A percentile compares a stretch with the other conserved stretches of the same genome.
phyloP scores from a whole-genome alignment of 768 basidiomycete species.

The Fomitopsis pulvina region DNA sequence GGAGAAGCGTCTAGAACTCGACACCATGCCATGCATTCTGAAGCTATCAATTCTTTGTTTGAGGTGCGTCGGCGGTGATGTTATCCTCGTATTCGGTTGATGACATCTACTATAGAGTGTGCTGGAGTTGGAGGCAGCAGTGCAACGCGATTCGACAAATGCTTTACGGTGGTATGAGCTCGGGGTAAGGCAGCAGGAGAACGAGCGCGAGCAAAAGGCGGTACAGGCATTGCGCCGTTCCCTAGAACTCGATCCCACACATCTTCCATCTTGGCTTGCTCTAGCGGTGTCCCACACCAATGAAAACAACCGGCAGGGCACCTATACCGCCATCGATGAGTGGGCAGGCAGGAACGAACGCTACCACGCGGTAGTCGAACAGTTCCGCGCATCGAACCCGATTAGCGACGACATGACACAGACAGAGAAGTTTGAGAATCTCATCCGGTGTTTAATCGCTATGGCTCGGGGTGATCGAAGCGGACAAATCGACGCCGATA shows the following conservation, averaged over 20 bases:
- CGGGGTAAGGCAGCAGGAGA: constrained; percentile 96
- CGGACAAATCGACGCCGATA: constrained; percentile 80
- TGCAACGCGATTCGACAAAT: constrained; percentile 68
- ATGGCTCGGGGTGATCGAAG: constrained; percentile 62
- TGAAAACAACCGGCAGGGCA: constrained; percentile 67
- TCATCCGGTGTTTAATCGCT: constrained; percentile 74
- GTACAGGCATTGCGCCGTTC: constrained; percentile 79
- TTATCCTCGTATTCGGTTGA: not conserved
- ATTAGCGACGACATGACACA: constrained; percentile 24
- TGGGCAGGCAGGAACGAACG: constrained; percentile 71
- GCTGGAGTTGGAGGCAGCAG: constrained; percentile 83
- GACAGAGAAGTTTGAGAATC: constrained; percentile 36
- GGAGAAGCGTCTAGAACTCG: constrained; percentile 47
- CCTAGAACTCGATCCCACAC: constrained; percentile 70
- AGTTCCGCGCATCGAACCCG: constrained; percentile 29
- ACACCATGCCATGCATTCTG: constrained; percentile 37
- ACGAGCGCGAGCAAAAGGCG: constrained; percentile 90
- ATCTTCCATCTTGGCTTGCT: constrained; percentile 82
- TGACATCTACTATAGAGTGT: constrained; percentile 58
- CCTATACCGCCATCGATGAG: constrained; percentile 73
- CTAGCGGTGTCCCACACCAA: constrained; percentile 89
- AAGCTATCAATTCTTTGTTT: constrained; percentile 19
- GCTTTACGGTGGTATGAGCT: constrained; percentile 84
- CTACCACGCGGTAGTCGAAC: constrained; percentile 41
- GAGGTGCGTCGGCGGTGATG: constrained; percentile 28